Conservation (phyloP, 2,329 filamentous ascomycete species). For the Taxawa tesnikishii region DNA sequence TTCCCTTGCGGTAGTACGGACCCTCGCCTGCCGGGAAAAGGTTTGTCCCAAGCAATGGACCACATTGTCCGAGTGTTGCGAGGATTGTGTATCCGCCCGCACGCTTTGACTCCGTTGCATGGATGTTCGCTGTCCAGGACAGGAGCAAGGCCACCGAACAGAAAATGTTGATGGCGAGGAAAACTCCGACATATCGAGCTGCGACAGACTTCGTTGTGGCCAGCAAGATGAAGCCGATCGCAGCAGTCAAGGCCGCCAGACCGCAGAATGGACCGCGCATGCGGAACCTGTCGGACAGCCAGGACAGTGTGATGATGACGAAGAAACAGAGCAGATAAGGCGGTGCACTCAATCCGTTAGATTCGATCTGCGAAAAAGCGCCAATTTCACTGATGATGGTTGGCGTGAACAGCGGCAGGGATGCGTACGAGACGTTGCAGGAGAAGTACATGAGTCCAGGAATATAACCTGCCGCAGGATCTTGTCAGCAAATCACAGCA, state of each 20-base stretch:
- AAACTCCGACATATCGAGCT: constrained; percentile 24
- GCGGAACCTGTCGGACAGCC: constrained; percentile 23
- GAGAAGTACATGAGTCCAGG: constrained; percentile 42
- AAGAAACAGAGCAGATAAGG: constrained; percentile 30
- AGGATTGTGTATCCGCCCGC: constrained; percentile 25
- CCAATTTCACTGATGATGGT: constrained; percentile 39
- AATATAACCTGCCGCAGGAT: constrained; percentile 20
- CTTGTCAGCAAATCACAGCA: background rate
- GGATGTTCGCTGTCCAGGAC: constrained; percentile 25
- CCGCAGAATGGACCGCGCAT: constrained; percentile 27
- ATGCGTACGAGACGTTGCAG: constrained; percentile 51
- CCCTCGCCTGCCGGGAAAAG: constrained; percentile 42
- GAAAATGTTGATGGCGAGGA: constrained; percentile 27
- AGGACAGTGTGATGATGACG: constrained; percentile 22
- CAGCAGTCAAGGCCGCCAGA: constrained; percentile 21
- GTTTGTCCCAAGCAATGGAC: constrained; percentile 49
- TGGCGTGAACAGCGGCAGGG: constrained; percentile 28
- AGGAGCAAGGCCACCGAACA: constrained; percentile 22
- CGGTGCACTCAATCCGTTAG: constrained; percentile 26
- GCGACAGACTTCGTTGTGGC: constrained; percentile 21
- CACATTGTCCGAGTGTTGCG: constrained; percentile 23
- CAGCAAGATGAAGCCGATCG: constrained; percentile 28
- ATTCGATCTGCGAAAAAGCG: constrained; percentile 19
- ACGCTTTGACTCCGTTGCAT: constrained; percentile 24
- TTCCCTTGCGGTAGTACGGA: constrained; percentile 41